Conservation (phyloP, 2,329 filamentous ascomycete species). For the Venturia nashicola region DNA sequence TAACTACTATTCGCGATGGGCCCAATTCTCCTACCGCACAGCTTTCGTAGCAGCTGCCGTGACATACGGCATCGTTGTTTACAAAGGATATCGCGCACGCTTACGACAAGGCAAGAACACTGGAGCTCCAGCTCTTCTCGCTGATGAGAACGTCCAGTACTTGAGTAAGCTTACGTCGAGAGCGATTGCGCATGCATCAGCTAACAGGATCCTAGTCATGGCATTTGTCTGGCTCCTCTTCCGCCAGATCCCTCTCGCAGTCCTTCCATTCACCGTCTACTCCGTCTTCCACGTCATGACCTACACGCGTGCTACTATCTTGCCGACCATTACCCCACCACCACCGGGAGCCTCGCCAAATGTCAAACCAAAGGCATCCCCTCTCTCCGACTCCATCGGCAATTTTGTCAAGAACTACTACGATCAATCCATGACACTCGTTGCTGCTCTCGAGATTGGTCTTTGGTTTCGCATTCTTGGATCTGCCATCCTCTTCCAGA, state of each 20-base stretch:
- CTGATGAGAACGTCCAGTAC: constrained; percentile 97
- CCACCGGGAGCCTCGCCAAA: constrained; percentile 42
- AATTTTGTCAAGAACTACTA: constrained; percentile 97
- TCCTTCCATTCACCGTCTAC: constrained; percentile 92
- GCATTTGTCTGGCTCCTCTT: constrained; percentile 89
- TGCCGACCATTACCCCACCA: constrained; percentile 68
- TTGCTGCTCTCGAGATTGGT: constrained; percentile 75
- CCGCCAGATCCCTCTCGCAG: constrained; percentile 76
- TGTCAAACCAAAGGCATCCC: constrained; percentile 45
- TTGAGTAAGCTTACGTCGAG: constrained; percentile 50
- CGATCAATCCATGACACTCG: constrained; percentile 86
- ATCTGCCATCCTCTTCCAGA: constrained; percentile 76
- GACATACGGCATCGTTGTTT: constrained; percentile 96
- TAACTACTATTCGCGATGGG: constrained; percentile 69
- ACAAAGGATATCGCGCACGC: constrained; percentile 88
- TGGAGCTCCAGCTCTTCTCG: constrained; percentile 48
- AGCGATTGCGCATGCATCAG: constrained; percentile 11
- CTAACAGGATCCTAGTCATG: constrained; percentile 50
- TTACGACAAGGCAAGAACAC: constrained; percentile 55
- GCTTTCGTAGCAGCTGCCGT: constrained; percentile 81
- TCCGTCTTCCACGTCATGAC: constrained; percentile 97
- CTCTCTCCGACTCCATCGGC: constrained; percentile 71
- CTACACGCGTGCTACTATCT: constrained; percentile 85
- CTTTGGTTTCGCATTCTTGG: constrained; percentile 76
- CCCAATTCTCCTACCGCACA: constrained; percentile 74